These are phyloP conservation scores for Plasmodium ovale DNA, from an alignment of 169 alveolate genomes.

Conservation along the genomic window DNA sequence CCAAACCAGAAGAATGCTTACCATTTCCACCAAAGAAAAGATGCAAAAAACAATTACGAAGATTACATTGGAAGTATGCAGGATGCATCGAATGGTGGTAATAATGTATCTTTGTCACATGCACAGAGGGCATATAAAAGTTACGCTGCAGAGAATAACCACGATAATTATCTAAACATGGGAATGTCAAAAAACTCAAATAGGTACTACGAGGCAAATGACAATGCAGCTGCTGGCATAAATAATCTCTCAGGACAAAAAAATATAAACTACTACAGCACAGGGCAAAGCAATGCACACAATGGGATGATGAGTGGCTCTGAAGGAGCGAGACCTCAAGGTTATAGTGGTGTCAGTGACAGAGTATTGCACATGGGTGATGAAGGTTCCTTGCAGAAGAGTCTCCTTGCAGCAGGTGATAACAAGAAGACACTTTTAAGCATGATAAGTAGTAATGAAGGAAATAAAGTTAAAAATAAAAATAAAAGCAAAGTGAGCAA, in stretches of 20 bases:
- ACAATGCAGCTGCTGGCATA: neutral
- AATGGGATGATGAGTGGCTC: no score
- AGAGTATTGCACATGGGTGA: no score
- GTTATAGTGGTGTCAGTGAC: no score
- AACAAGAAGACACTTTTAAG: no score
- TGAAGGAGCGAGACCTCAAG: no score
- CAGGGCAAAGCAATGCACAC: no score
- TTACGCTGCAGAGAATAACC: neutral
- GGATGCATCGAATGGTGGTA: neutral
- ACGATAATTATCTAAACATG: conserved; percentile 4
- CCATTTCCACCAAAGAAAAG: conserved; percentile 6
- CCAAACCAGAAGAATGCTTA: conserved; percentile 11
- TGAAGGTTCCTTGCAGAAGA: no score
- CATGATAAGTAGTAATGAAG: no score
- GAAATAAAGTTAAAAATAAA: no score
- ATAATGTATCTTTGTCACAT: no score
- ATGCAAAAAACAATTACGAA: conserved; percentile 19
- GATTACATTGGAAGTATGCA: conserved; percentile 11
- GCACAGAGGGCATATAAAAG: neutral
- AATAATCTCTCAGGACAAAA: conserved; percentile 5
- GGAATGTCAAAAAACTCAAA: neutral
- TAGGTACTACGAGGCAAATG: neutral
- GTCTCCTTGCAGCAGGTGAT: no score
- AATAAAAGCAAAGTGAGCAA: no score
- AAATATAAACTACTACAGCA: conserved; percentile 1